These are phyloP conservation scores for Amylocystis lapponica DNA, from an alignment of 768 basidiomycete species.

Conservation along the genomic window DNA sequence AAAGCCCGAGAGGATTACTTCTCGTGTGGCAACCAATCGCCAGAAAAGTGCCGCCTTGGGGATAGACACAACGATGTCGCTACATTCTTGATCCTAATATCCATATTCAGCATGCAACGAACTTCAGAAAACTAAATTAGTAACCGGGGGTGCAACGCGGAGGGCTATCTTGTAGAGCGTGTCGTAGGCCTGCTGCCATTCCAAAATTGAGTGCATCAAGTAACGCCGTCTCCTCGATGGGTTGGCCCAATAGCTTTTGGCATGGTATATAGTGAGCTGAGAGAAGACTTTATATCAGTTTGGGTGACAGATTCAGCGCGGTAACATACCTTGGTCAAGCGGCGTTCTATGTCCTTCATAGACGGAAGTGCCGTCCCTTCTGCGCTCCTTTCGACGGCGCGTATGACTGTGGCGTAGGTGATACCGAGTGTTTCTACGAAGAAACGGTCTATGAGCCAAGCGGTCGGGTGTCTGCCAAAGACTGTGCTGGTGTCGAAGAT, in stretches of 20 bases:
- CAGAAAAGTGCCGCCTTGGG: conserved; percentile 48
- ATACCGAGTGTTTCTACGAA: conserved; percentile 58
- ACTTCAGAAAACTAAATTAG: not conserved
- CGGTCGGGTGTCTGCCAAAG: conserved; percentile 42
- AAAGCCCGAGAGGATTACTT: conserved; percentile 70
- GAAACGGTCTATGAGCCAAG: conserved; percentile 58
- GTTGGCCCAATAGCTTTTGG: conserved; percentile 62
- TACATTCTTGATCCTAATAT: conserved; percentile 11
- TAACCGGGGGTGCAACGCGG: not conserved
- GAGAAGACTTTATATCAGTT: not conserved
- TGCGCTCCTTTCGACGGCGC: conserved; percentile 28
- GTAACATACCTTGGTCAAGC: conserved; percentile 29
- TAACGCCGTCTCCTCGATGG: conserved; percentile 60
- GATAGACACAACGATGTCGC: conserved; percentile 19
- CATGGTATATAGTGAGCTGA: conserved; percentile 54
- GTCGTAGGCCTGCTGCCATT: conserved; percentile 65
- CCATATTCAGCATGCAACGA: not conserved
- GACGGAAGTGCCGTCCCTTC: conserved; percentile 26
- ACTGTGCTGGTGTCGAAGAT: conserved; percentile 55
- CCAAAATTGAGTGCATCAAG: conserved; percentile 54
- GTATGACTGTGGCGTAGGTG: conserved; percentile 41
- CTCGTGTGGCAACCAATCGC: conserved; percentile 55
- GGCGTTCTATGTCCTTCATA: conserved; percentile 35
- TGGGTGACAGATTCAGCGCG: not conserved
- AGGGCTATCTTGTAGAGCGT: conserved; percentile 1